Evolutionary conservation across 495 filamentous ascomycete genomes (phyloP).

Genomic region (Trichoderma virens): DNA sequence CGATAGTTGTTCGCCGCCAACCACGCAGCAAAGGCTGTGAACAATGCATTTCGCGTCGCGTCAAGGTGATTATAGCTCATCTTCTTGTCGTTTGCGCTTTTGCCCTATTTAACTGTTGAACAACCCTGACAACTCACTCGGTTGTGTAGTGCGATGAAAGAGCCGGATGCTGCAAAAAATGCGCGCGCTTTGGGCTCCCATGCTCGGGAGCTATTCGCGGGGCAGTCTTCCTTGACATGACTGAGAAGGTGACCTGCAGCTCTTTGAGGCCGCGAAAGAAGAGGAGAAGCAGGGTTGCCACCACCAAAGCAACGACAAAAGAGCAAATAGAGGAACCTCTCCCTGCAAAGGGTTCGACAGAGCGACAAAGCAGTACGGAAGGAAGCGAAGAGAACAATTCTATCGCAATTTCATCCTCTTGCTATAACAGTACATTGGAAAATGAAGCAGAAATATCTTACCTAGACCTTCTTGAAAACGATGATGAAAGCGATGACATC

Average conservation of each 20-base stretch:
- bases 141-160: neutral
- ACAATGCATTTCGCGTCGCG: neutral
- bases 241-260: neutral
- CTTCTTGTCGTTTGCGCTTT: neutral
- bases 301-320: neutral
- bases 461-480: neutral
- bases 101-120: neutral
- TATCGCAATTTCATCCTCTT: too few relatives aligned
- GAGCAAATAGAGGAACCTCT: neutral
- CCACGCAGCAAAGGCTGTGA: conserved; percentile 2
- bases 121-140: neutral
- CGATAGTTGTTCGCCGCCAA: neutral
- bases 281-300: neutral
- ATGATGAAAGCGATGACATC: neutral
- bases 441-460: too few relatives aligned
- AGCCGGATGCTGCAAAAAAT: neutral
- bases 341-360: neutral
- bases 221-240: neutral
- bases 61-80: neutral
- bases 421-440: too few relatives aligned
- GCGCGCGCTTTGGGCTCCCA: neutral
- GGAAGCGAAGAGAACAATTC: neutral
- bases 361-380: neutral
- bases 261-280: neutral
- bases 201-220: neutral